phyloP scores from a whole-genome alignment of 2,329 filamentous ascomycete species.

The Cyphellophora europaea region DNA sequence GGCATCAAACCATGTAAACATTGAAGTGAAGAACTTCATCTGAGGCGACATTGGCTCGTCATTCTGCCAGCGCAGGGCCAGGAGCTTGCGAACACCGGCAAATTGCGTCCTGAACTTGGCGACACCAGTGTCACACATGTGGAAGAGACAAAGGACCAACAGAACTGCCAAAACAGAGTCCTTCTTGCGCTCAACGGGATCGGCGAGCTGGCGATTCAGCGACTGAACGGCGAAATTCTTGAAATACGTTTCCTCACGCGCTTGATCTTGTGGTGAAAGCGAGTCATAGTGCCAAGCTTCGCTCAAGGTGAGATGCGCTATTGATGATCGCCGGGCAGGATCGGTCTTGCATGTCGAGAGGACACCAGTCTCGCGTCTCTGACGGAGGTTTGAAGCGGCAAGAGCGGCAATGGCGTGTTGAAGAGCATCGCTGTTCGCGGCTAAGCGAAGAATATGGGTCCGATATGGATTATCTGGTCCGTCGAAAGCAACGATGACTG shows the following conservation, averaged over 20 bases:
- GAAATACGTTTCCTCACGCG: constrained; percentile 70
- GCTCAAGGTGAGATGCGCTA: constrained; percentile 34
- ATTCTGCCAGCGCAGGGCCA: constrained; percentile 61
- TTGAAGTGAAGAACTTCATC: constrained; percentile 70
- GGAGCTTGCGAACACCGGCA: constrained; percentile 82
- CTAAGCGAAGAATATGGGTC: constrained; percentile 69
- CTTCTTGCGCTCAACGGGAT: constrained; percentile 63
- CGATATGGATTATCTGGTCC: constrained; percentile 77
- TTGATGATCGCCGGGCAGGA: constrained; percentile 39
- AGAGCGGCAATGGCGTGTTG: constrained; percentile 88
- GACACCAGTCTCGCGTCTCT: constrained; percentile 54
- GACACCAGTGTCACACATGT: constrained; percentile 86
- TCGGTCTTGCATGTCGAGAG: constrained; percentile 43
- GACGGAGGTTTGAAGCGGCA: constrained; percentile 80
- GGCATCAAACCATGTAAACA: constrained; percentile 92
- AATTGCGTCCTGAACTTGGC: constrained; percentile 91
- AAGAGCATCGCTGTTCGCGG: constrained; percentile 68
- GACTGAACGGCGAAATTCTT: constrained; percentile 75
- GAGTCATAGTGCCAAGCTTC: constrained; percentile 33
- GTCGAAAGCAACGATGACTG: constrained; percentile 85
- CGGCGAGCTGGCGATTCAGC: constrained; percentile 74
- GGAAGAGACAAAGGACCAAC: constrained; percentile 79
- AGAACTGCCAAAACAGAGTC: constrained; percentile 84
- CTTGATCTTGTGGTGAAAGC: constrained; percentile 46
- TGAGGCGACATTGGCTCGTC: constrained; percentile 53